These are phyloP conservation scores for Podila clonocystis DNA, from an alignment of 192 early-diverging fungal genomes.

Conservation along the genomic window DNA sequence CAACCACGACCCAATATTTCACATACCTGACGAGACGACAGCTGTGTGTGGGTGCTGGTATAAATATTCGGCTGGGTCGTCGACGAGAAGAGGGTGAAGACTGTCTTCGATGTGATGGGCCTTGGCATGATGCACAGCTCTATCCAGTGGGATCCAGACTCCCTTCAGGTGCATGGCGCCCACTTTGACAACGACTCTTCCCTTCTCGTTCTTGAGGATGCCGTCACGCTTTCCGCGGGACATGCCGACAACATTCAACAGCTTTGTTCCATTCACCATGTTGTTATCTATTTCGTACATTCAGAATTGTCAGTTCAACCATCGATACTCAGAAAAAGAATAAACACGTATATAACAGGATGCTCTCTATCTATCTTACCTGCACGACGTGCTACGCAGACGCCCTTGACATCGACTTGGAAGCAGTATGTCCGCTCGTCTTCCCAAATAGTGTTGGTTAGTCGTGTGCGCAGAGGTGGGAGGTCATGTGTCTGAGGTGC, in stretches of 20 bases:
- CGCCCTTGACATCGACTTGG: slow-evolving; percentile 83
- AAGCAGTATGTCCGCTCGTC: slow-evolving; percentile 84
- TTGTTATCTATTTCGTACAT: slow-evolving; percentile 70
- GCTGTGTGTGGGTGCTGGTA: slow-evolving; percentile 55
- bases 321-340: neutral
- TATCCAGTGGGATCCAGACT: slow-evolving; percentile 73
- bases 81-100: slow-evolving; percentile 80
- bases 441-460: slow-evolving; percentile 85
- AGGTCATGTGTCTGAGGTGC: slow-evolving; percentile 37
- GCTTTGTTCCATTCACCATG: slow-evolving; percentile 89
- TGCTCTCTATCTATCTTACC: slow-evolving; percentile 43
- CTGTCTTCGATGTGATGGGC: slow-evolving; percentile 73
- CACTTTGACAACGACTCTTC: slow-evolving; percentile 84
- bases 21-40: slow-evolving; percentile 27
- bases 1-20: neutral
- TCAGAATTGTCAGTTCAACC: neutral
- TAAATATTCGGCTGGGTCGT: slow-evolving; percentile 74
- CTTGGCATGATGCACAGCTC: slow-evolving; percentile 72
- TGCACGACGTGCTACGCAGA: slow-evolving; percentile 80
- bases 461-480: slow-evolving; percentile 57
- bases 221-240: slow-evolving; percentile 88
- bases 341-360: neutral
- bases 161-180: slow-evolving; percentile 90
- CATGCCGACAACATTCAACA: slow-evolving; percentile 89
- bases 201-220: slow-evolving; percentile 89